Evolutionary conservation across 768 basidiomycete species (phyloP).

Genomic region (Tricholomella constricta): DNA sequence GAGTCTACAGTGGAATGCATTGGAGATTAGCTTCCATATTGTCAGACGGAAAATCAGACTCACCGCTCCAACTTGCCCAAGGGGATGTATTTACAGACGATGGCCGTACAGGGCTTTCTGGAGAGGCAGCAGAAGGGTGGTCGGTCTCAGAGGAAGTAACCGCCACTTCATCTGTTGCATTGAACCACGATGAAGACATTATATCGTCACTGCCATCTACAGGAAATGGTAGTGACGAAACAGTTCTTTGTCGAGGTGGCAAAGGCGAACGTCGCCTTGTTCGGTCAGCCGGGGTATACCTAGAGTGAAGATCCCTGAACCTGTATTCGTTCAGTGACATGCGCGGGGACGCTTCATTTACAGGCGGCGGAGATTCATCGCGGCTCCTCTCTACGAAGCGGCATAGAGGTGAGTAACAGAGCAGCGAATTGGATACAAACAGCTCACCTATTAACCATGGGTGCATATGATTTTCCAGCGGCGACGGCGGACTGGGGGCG

Average conservation of each 20-base stretch:
- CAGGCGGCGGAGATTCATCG: neutral
- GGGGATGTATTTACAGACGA: neutral
- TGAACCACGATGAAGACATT: neutral
- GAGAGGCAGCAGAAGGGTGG: neutral
- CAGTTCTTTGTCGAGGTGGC: neutral
- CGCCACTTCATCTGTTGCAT: neutral
- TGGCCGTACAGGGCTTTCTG: neutral
- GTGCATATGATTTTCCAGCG: conserved; percentile 5
- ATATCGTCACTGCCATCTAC: neutral
- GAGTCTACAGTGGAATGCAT: neutral
- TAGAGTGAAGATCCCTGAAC: neutral
- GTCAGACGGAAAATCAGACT: no score
- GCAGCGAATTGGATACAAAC: no score
- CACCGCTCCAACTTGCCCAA: neutral
- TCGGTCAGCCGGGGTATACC: neutral
- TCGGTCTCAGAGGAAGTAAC: neutral
- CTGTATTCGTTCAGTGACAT: neutral
- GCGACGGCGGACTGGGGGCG: conserved; percentile 4
- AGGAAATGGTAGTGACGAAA: neutral
- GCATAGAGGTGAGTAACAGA: no score
- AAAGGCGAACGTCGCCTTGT: neutral
- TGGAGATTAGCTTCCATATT: no score
- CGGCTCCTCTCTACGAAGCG: neutral
- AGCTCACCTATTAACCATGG: conserved; percentile 4
- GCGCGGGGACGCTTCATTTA: neutral